Base-by-base conservation (phyloP, 2,329 filamentous ascomycete species). In the Cercospora sp. region DNA sequence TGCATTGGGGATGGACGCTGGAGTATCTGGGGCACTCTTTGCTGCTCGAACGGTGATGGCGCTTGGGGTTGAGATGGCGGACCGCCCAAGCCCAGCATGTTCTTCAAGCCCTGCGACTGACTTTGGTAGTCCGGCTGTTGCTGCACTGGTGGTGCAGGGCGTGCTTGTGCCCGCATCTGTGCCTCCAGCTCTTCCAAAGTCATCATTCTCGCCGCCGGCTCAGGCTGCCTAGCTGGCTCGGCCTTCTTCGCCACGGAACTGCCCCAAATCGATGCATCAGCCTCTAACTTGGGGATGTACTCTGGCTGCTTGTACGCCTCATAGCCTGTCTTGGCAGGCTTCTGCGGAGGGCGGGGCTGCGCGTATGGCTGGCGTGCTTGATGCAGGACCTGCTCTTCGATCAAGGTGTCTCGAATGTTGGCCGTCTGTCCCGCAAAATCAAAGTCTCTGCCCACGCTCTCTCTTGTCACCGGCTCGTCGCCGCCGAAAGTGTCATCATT, bases 131-230 rank as follows among this genome's bases (percentile, higher is more conserved):
- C 69, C 36, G 67, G 73, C 53, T 67, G 60, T 28, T 66, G 67
- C 57, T 70, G 68, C 28, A 67, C 68, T 7, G 67, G 68, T 31
- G 74, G 73, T 12, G 72, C 68, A 8, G 75, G 72, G 28, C 87
- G 86, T 33, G 87, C 82, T 73, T 94, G 90, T 36, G 87, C 85
- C 68, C 91, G 88, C 90, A 99, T 94, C 71, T 93, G 90, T 64
- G 94, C 94, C 82, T 99, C 95, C 20, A 99, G 94, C 82, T 99
- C 95, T 78, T 98, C 95, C 76, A 99, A 80, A 75, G 93, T 98
- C 91, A 99, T 90, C 82, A 97, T 90, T 83, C 94, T 97, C 75
- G 89, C 89, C 58, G 82, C 79, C 18, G 71, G 68, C 63, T 68
- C 68, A 36, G 72, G 69, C 55, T 75, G 73, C 60, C 73, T 68